Evolutionary conservation across 2,329 filamentous ascomycete species (phyloP), one percentile per base, ranked within the genome.

Genomic region (Graphilbum sp.): DNA sequence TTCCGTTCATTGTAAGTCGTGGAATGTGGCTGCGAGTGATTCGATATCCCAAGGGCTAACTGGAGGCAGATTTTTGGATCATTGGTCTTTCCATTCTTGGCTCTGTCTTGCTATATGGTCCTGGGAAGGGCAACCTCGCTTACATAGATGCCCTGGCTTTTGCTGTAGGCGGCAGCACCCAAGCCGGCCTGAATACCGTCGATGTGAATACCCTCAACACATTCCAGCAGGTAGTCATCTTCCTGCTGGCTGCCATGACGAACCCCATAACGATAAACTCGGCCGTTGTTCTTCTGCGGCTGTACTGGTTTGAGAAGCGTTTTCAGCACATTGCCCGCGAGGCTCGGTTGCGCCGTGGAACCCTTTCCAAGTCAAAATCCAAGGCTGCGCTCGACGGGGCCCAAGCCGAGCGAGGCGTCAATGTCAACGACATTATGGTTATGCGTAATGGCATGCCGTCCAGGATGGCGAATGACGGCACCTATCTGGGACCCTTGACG

Each of bases 231-330:
- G 55, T 83, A 32, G 66, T 81, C 36, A 60, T 92, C 20, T 86
- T 79, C 49, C 50, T 86, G 7, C 65, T 83, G 31, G 64, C 79
- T 4, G 77, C 85, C 65, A 49, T 84, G 12, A 75, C 79, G 20
- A 93, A 85, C 36, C 86, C 86, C 0, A 90, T 94, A 43, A 77
- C 81, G 34, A 78, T 94, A 49, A 76, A 93, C 52, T 74, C 81
- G 2, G 80, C 74, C 33, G 85, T 98, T 33, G 90, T 98, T 8
- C 88, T 94, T 49, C 68, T 96, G 13, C 80, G 90, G 20, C 65
- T 98, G 2, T 95, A 94, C 59, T 98, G 88, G 88, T 98, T 98
- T 54, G 87, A 98, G 58, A 94, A 92, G 57, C 75, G 87, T 8
- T 96, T 98, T 53, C 81, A 93, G 53, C 69, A 82, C 49, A 72